These are phyloP conservation scores for Chrysopogon serrulatus DNA, from an alignment of 176 grass and related monocot genomes.

Conservation along the genomic window DNA sequence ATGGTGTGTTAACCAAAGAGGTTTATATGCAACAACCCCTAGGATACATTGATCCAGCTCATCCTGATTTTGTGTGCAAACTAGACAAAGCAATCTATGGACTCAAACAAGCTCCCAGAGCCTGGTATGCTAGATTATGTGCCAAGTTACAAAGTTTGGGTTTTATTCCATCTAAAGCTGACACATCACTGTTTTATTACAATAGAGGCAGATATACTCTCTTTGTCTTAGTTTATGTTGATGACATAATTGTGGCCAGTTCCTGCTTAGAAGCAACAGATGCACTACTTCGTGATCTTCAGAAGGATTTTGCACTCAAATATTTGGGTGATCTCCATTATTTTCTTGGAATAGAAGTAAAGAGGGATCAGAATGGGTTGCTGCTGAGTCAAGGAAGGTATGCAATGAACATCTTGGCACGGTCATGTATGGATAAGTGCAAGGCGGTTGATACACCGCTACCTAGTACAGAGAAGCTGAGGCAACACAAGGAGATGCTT, in stretches of 20 bases:
- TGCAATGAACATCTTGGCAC: background rate
- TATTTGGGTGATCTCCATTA: too few species aligned
- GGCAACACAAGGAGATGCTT: accelerated
- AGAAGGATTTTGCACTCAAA: background rate
- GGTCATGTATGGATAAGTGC: background rate
- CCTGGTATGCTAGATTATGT: background rate
- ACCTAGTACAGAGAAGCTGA: too few species aligned
- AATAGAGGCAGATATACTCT: background rate
- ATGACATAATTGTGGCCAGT: background rate
- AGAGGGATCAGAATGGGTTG: background rate
- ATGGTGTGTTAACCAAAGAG: too few species aligned
- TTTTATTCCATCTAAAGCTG: background rate
- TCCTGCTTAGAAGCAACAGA: background rate
- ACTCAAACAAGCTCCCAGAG: background rate
- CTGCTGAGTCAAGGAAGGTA: background rate
- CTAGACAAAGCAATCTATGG: too few species aligned
- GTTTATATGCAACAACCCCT: too few species aligned
- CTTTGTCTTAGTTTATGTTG: background rate
- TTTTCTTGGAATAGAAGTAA: background rate
- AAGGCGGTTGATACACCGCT: too few species aligned
- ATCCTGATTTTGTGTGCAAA: too few species aligned
- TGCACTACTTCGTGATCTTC: background rate
- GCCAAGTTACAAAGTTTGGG: background rate
- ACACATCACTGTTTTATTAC: background rate
- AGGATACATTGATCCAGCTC: too few species aligned